Evolutionary conservation across 441 rosid genomes (phyloP), one percentile per base, ranked within the genome.

Genomic region (Populus trichocarpa): DNA sequence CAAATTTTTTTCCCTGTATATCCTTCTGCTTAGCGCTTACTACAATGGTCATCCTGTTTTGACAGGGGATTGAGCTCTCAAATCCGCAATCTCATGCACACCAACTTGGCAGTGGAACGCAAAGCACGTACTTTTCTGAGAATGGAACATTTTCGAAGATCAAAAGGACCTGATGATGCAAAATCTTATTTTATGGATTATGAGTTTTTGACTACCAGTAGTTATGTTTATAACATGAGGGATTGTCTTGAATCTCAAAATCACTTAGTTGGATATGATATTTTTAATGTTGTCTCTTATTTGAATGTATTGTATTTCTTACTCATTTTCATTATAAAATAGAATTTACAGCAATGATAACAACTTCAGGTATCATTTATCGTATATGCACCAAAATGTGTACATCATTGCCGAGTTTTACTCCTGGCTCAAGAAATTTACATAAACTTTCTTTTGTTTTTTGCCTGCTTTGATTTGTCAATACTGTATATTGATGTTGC

Each of bases 101-200:
- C 88, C 93, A 92, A 80, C 87, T 90, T 23, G 98, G 96, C 40
- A 87, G 97, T 81, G 97, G 97, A 77, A 92, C 93, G 69, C 98
- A 92, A 77, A 92, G 99, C 83, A 96, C 98, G 8, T 96, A 92
- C 85, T 96, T 96, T 82, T 93, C 99, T 1, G 99, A 96, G 83
- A 91, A 93, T 0, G 98, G 98, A 74, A 88, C 98, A 22, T 96
- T 96, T 83, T 96, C 98, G 0, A 95, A 88, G 88, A 91, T 96
- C 81, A 93, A 89, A 93, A 91, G 92, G 88, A 87, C 80, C 18
- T 90, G 82, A 85, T 9, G 57, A 22, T 57, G 71, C 61, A 65
- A 20, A 11, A 67, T n/a, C 40, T 23, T 25, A 22, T 25, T 25
- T 63, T 23, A 4, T 22, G 66, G 28, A 10, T 63, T 63, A 61